A percentile compares a stretch with the other conserved stretches of the same genome.
These are phyloP conservation scores for Graphilbum sp. DNA, from an alignment of 2,329 filamentous ascomycete species.

Conservation along the genomic window DNA sequence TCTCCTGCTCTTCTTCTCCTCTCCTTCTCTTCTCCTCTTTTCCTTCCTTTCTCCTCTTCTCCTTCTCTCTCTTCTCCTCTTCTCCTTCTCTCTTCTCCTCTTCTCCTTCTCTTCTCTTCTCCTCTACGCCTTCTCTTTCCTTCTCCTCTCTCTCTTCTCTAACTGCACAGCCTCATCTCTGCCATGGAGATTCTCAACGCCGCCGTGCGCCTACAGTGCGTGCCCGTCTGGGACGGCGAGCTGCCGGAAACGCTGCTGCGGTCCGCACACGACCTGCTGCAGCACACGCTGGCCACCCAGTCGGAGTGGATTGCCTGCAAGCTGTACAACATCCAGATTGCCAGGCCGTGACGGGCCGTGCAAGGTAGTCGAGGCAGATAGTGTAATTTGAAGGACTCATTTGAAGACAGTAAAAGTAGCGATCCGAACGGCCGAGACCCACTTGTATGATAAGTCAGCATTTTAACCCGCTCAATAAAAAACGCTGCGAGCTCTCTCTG, in stretches of 20 bases:
- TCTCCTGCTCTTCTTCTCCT: no score
- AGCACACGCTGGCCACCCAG: background rate
- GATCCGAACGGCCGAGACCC: no score
- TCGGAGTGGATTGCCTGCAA: slow-evolving; percentile 2
- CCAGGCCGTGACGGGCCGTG: background rate
- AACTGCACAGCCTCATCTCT: background rate
- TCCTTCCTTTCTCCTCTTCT: no score
- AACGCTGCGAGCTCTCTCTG: no score
- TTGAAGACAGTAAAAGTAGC: no score
- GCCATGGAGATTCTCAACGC: background rate
- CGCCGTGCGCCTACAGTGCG: background rate
- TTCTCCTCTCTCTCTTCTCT: no score
- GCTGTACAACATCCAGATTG: background rate
- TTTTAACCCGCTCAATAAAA: no score
- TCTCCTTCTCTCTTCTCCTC: background rate
- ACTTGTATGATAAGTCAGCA: no score
- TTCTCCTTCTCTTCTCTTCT: no score
- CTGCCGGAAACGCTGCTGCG: background rate
- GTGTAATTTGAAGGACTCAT: background rate
- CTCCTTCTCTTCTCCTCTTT: no score
- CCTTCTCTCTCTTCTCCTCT: background rate
- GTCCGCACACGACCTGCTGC: background rate
- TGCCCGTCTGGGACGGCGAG: background rate
- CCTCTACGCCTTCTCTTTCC: no score
- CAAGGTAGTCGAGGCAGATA: background rate